Evolutionary conservation across 2,329 filamentous ascomycete species (phyloP).

Genomic region (Anisogramma anomala): DNA sequence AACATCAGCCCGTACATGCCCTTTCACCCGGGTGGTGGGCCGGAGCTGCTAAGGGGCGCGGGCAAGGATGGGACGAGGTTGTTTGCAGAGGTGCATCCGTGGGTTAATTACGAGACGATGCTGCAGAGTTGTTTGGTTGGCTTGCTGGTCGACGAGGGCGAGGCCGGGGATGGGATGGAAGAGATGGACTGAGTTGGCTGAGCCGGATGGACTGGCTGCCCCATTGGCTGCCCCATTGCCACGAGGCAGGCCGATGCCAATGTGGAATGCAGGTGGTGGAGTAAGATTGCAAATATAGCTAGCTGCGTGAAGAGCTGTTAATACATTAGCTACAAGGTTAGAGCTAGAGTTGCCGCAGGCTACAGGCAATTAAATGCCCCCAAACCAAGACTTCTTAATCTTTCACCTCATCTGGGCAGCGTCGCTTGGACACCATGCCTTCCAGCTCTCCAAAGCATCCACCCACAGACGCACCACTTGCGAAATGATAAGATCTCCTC

Average conservation of each 20-base stretch:
- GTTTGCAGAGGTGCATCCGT: slow-evolving; percentile 57
- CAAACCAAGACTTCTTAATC: no score
- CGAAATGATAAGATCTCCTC: no score
- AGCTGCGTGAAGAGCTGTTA: background rate
- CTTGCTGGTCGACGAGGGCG: slow-evolving; percentile 47
- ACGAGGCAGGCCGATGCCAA: no score
- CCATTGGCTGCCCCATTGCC: no score
- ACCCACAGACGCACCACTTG: no score
- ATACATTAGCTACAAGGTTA: background rate
- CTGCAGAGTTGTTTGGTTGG: slow-evolving; percentile 51
- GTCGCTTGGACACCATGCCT: no score
- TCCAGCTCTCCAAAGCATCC: no score
- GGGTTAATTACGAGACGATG: slow-evolving; percentile 66
- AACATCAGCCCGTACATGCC: slow-evolving; percentile 83
- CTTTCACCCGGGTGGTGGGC: slow-evolving; percentile 80
- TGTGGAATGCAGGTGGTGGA: no score
- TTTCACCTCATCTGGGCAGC: no score
- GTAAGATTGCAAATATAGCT: no score
- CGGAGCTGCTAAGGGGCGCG: slow-evolving; percentile 55
- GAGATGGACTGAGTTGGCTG: slow-evolving; percentile 41
- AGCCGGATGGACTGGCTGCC: no score
- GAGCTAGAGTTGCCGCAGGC: background rate
- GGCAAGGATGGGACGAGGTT: slow-evolving; percentile 50
- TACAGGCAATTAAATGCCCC: no score
- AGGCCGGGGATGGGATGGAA: slow-evolving; percentile 36